Base-by-base conservation (phyloP, 805 yeast species). In the Wickerhamiella lipophila region DNA sequence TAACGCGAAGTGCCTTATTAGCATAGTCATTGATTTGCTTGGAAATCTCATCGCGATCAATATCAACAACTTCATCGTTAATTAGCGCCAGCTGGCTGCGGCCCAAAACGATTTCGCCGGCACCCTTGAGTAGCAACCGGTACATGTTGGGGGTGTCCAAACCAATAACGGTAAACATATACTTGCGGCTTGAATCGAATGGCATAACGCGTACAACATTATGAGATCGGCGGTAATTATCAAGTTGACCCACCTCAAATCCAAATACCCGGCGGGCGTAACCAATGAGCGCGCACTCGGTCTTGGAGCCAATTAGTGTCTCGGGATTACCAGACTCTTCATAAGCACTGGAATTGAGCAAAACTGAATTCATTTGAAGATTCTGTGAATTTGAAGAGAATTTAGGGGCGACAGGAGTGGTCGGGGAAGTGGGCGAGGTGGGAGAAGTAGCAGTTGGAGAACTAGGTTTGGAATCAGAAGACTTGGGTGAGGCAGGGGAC, bases 171-270 rank as follows among this genome's bases (percentile, higher is more conserved):
- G 86, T 66, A 39, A 92, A 95, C 59, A 94, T 85, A 89, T 95
- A 92, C 68, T 92, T 92, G 59, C 94, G 74, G 3, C 84, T 72
- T 51, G 95, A 83, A 67, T 92, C 97, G 62, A 92, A 92, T 0
- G 98, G 96, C 49, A 88, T 77, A 3, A 77, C 68, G 64, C 85
- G 94, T 1, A 73, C 82, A 34, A 83, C 65, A 18, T 68, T 60
- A 16, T 64, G 64, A 15, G 68, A 53, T 11, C 66, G 61, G 52
- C 81, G 70, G 53, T 76, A 63, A 0, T 61, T 56, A 16, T 76
- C 77, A 39, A 88, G 69, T 9, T 67, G 53, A 23, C 64, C 66
- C 16, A 66, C 56, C 15, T 67, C 60, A 7, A 56, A 26, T 22
- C 72, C 72, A 52, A 86, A 70, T 41, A 73, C 69, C 41, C 73